Base-by-base conservation (phyloP, 1,139 yeast species). In the Diutina catenulata region DNA sequence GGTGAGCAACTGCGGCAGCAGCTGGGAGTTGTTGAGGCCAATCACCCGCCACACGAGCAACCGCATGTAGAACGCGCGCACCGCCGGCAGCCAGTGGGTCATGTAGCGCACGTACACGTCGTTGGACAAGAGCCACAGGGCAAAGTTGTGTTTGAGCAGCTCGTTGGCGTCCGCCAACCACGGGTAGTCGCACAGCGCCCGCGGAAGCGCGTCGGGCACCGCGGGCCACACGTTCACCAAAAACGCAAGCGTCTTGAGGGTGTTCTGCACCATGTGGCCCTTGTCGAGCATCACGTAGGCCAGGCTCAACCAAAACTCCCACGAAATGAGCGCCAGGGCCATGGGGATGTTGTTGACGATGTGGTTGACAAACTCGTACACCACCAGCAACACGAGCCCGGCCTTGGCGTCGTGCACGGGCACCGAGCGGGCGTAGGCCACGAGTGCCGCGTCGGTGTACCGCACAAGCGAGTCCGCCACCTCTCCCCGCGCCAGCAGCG, bases 61-160 rank as follows among this genome's bases (percentile, higher is more conserved):
- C 38, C 87, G 64, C 38, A 75, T 63, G 52, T 78, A 84, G 49
- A 77, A 80, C 2, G 80, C 70, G 33, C 94, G 64, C 14, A 82
- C 76, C 23, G 82, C 56, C 2, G 94, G 88, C 47, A 77, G 74
- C 86, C 94, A 84, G 55, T 84, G 94, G 36, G 78, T 70, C 48
- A 83, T 76, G 43, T 74, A 73, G 33, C 66, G 60, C 35, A 56
- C 55, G 76, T 84, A 80, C 37, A 60, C 58, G 2, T 55, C 52
- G 5, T 61, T 55, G 3, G 71, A 62, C 9, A 77, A 57, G 22
- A 81, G 53, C 80, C 82, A 80, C 26, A 58, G 54, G 20, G 73
- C 64, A 47, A 77, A 62, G 45, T 65, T 64, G 45, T 59, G 57
- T 48, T 72, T 65, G 45, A 64, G 53, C 42, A 70, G 57, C 42